Evolutionary conservation across 1,284 basidiomycete species (phyloP).

Genomic region (Cryptococcus sp.): DNA sequence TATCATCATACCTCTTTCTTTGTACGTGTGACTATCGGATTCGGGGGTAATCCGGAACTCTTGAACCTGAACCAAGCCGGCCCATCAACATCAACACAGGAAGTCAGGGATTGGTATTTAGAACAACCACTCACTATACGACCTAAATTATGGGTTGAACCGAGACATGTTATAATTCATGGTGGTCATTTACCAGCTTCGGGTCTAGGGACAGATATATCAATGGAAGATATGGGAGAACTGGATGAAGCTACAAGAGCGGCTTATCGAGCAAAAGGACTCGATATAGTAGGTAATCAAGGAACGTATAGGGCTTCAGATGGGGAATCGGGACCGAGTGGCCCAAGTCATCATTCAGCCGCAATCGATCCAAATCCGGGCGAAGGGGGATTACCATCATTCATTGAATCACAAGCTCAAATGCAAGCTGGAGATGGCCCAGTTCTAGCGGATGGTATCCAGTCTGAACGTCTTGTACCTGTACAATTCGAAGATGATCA

Average conservation of each 20-base stretch:
- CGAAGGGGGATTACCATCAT: slow-evolving; percentile 25
- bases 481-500: slow-evolving; percentile 19
- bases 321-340: neutral
- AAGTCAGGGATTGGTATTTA: slow-evolving; percentile 23
- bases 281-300: slow-evolving; percentile 38
- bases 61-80: slow-evolving; percentile 3
- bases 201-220: slow-evolving; percentile 5
- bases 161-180: slow-evolving; percentile 27
- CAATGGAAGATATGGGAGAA: slow-evolving; percentile 13
- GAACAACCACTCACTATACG: slow-evolving; percentile 29
- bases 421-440: slow-evolving; percentile 32
- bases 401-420: slow-evolving; percentile 38
- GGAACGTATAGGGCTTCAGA: slow-evolving; percentile 33
- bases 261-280: slow-evolving; percentile 46
- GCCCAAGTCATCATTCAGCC: neutral
- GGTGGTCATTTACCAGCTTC: slow-evolving; percentile 16
- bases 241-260: slow-evolving; percentile 24
- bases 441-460: slow-evolving; percentile 10
- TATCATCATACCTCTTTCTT: slow-evolving; percentile 40
- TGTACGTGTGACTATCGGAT: slow-evolving; percentile 38
- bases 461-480: slow-evolving; percentile 23
- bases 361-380: neutral
- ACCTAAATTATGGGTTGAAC: slow-evolving; percentile 36
- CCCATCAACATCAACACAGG: neutral
- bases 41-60: slow-evolving; percentile 20